Percentiles rank a stretch among this genome's conserved stretches.
Conservation (phyloP, 495 filamentous ascomycete species). For the Mytilinidion resinicola region DNA sequence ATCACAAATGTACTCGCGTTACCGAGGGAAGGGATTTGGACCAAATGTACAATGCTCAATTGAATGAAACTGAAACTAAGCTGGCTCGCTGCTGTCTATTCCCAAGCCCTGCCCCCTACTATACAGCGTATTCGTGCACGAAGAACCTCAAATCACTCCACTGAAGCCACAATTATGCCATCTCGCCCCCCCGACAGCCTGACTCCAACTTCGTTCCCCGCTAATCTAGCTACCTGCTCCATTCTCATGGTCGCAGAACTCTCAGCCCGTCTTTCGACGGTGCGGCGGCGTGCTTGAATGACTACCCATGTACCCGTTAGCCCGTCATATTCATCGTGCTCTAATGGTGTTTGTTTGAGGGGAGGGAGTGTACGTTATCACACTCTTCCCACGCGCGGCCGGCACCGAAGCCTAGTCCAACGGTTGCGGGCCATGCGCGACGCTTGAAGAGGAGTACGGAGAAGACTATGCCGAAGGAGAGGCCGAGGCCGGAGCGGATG, state of each 20-base stretch:
- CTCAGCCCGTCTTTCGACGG: slow-evolving; percentile 29
- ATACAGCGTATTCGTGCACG: neutral
- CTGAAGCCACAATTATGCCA: neutral
- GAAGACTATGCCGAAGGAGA: slow-evolving; percentile 95
- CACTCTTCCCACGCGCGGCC: slow-evolving; percentile 95
- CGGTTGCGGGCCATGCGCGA: slow-evolving; percentile 88
- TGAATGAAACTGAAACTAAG: neutral
- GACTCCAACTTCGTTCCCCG: neutral
- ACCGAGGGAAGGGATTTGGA: neutral
- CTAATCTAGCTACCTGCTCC: neutral
- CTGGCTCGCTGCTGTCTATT: neutral
- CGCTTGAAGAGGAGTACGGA: slow-evolving; percentile 97
- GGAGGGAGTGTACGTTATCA: slow-evolving; percentile 42
- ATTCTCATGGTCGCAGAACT: slow-evolving; percentile 24
- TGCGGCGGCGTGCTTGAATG: slow-evolving; percentile 27
- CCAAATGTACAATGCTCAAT: slow-evolving; percentile 5
- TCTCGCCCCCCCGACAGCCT: neutral
- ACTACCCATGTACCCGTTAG: slow-evolving; percentile 13
- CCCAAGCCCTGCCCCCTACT: slow-evolving; percentile 1
- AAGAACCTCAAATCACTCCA: neutral
- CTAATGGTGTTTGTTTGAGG: neutral
- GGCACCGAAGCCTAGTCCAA: slow-evolving; percentile 89
- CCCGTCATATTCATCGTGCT: neutral
- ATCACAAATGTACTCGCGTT: too few species aligned
- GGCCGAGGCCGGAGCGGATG: slow-evolving; percentile 87